Evolutionary conservation across 768 basidiomycete genomes (phyloP).

Genomic region (Lactarius hengduanensis): DNA sequence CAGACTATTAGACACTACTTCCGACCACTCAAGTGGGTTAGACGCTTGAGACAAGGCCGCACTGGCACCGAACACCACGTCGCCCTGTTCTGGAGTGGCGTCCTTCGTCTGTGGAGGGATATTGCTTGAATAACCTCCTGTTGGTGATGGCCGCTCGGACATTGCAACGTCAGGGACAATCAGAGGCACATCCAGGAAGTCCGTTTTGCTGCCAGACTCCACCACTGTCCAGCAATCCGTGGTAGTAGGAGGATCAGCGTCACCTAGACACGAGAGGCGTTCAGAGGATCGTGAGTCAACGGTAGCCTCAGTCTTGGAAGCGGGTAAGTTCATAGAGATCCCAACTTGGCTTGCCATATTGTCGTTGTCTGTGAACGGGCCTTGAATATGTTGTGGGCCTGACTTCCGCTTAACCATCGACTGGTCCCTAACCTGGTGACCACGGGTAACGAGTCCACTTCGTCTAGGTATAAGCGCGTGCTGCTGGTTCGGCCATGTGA

Average conservation of each 20-base stretch:
- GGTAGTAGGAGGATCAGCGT: slow-evolving; percentile 1
- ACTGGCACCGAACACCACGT: background rate
- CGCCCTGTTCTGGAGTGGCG: background rate
- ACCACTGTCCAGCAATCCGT: slow-evolving; percentile 20
- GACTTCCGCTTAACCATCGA: background rate
- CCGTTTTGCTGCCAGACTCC: slow-evolving; percentile 1
- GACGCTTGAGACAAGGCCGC: slow-evolving; percentile 4
- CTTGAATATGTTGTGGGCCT: slow-evolving; percentile 7
- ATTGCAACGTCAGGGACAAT: background rate
- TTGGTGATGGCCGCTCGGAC: background rate
- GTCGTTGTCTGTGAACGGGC: background rate
- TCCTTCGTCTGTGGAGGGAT: background rate
- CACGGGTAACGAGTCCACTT: slow-evolving; percentile 6
- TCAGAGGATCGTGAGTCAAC: slow-evolving; percentile 13
- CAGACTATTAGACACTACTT: slow-evolving; percentile 1
- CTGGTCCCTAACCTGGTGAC: slow-evolving; percentile 15
- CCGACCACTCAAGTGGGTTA: slow-evolving; percentile 10
- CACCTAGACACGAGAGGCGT: slow-evolving; percentile 8
- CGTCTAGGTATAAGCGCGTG: slow-evolving; percentile 33
- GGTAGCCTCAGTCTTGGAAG: slow-evolving; percentile 11
- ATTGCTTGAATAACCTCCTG: background rate
- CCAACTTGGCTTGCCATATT: slow-evolving; percentile 1
- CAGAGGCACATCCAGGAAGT: background rate
- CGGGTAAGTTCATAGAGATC: slow-evolving; percentile 1
- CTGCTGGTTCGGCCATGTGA: slow-evolving; percentile 76